Evolutionary conservation across 1,284 basidiomycete species (phyloP).

Genomic region (Ustilago curta): DNA sequence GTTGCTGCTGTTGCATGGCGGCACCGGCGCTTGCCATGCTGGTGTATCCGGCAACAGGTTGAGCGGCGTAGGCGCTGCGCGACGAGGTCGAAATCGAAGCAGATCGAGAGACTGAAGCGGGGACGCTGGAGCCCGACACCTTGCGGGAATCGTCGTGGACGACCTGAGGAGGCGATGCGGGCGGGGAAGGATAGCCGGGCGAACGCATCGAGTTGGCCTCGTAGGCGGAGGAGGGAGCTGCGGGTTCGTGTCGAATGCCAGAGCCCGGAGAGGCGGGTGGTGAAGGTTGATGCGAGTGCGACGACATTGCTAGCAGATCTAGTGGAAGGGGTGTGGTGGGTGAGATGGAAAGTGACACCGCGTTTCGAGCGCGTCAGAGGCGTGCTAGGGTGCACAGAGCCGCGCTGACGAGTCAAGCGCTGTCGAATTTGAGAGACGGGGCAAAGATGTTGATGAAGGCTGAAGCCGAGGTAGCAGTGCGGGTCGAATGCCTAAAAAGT

Average conservation of each 20-base stretch:
- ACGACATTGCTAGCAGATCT: constrained; percentile 15
- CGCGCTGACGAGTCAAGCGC: too few relatives aligned
- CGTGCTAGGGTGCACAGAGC: background rate
- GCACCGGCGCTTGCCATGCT: constrained; percentile 47
- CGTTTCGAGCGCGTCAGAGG: background rate
- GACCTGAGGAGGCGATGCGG: constrained; percentile 41
- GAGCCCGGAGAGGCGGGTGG: constrained; percentile 42
- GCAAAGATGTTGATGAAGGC: background rate
- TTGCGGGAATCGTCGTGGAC: constrained; percentile 23
- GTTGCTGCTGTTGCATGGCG: constrained; percentile 28
- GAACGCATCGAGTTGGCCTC: constrained; percentile 27
- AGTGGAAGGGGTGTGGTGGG: background rate
- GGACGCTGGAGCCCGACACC: constrained; percentile 15
- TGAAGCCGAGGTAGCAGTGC: background rate
- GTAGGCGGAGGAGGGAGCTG: constrained; percentile 9
- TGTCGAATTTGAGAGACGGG: too few relatives aligned
- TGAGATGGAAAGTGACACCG: background rate
- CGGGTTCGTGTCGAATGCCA: constrained; percentile 18
- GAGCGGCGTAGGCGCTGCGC: constrained; percentile 18
- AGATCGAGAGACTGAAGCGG: constrained; percentile 23
- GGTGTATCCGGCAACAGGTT: constrained; percentile 20
- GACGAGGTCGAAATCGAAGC: constrained; percentile 32
- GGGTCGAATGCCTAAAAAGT: background rate
- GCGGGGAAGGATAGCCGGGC: constrained; percentile 45
- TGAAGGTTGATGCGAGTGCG: constrained; percentile 37